Evolutionary conservation across 768 basidiomycete species (phyloP).

Genomic region (Butyriboletus loyo): DNA sequence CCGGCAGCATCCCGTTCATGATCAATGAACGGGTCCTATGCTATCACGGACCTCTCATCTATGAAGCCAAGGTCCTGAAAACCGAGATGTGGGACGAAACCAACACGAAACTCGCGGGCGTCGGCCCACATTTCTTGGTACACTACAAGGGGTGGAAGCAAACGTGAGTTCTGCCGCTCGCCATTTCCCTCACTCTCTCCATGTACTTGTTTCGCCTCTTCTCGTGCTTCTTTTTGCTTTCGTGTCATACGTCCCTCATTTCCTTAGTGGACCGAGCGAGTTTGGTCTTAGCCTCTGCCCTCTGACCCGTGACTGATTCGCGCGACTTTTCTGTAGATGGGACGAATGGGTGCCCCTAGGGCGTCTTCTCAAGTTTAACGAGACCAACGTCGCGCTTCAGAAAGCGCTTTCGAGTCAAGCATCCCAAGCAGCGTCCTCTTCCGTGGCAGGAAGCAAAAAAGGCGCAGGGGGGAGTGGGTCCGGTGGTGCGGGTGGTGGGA

Average conservation of each 20-base stretch:
- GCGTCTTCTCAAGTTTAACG: constrained; percentile 83
- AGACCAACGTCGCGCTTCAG: constrained; percentile 74
- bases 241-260: too few species aligned
- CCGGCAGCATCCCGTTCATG: constrained; percentile 37
- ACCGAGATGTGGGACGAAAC: constrained; percentile 61
- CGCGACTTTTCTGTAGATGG: constrained; percentile 2
- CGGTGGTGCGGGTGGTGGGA: constrained; percentile 28
- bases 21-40: constrained; percentile 82
- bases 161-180: constrained; percentile 53
- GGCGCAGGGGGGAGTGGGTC: constrained; percentile 20
- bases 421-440: constrained; percentile 40
- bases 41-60: constrained; percentile 93
- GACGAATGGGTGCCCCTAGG: constrained; percentile 70
- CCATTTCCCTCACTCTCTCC: neutral
- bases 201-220: neutral
- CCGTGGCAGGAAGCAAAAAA: constrained; percentile 30
- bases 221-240: neutral
- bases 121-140: constrained; percentile 87
- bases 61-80: constrained; percentile 90
- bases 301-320: neutral
- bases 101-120: constrained; percentile 52
- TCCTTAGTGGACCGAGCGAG: neutral
- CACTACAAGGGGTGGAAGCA: constrained; percentile 99
- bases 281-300: neutral
- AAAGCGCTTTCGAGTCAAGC: constrained; percentile 55